Evolutionary conservation across 2,329 filamentous ascomycete genomes (phyloP), one percentile per base, ranked within the genome.

Genomic region (Parastagonospora avenae): DNA sequence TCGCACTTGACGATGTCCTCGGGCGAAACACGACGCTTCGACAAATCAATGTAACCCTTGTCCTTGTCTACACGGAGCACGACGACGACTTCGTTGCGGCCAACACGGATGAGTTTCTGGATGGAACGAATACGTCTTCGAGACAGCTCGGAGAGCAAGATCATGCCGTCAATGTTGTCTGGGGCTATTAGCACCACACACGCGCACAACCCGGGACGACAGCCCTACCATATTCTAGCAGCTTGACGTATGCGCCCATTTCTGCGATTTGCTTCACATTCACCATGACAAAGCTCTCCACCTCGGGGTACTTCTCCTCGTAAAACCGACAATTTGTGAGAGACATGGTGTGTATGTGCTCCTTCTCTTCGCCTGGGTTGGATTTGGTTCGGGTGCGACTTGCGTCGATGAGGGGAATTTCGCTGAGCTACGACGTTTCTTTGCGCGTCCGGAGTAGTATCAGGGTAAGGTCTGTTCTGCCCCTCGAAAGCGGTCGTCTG

Each of bases 131-230:
- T 99, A 88, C 94, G 94, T 85, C 94, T 86, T 83, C 94, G 87
- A 53, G 95, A 99, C 60, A 99, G 85, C 79, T 99, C 94, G 69
- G 91, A 96, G 62, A 99, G 91, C 63, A 99, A 82, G 71, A 99
- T 99, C 95, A 99, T 99, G 85, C 94, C 94, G 75, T 99, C 95
- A 71, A 99, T 99, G 80, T 97, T 97, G 79, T 99, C 94, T 72
- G 39, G 9, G 30, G 12, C 8, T 5, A 46, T 65, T 40, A 60
- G 55, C 40, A 37, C 38, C 11, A 28, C 16, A 14, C 19, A 8
- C 10, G 12, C 10, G 31, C 33, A 16, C 7, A 10, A 27, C 11
- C 9, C 4, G 9, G 19, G 19, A 14, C 10, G n/a, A 24, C 30
- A 12, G 49, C 52, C 64, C 40, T 49, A 72, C 69, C 71, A 80